phyloP scores from a whole-genome alignment of 2,329 filamentous ascomycete species.

The Fusarium denticulatum region DNA sequence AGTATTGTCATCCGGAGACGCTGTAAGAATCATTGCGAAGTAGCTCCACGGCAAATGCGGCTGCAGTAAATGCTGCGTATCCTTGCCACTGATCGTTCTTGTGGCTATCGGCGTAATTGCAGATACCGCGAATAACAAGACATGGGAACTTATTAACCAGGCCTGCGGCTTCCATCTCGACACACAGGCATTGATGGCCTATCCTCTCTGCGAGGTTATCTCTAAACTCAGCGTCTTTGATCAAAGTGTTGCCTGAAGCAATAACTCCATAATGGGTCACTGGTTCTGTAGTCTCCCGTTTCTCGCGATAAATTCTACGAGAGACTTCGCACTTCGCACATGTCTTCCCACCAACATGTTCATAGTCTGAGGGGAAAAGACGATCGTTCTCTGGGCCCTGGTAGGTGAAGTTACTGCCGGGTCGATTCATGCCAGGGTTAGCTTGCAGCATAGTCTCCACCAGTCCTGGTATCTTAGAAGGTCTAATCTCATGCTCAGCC shows the following conservation, averaged over 20 bases:
- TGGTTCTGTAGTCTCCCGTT: background rate
- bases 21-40: background rate
- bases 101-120: background rate
- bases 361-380: constrained; percentile 6
- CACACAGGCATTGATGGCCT: background rate
- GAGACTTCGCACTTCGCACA: constrained; percentile 7
- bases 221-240: background rate
- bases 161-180: background rate
- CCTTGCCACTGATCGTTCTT: background rate
- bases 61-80: background rate
- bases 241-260: constrained; percentile 34
- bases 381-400: constrained; percentile 27
- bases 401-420: background rate
- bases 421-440: constrained; percentile 4
- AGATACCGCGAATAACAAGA: background rate
- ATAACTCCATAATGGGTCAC: constrained; percentile 40
- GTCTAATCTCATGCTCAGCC: constrained; percentile 11
- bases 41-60: background rate
- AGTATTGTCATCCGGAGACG: background rate
- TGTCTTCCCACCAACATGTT: constrained; percentile 1
- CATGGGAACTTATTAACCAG: background rate
- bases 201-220: background rate
- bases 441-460: background rate
- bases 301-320: background rate
- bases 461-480: background rate